Base-by-base conservation (phyloP, 495 filamentous ascomycete species). In the Rostrohypoxylon terebratum region DNA sequence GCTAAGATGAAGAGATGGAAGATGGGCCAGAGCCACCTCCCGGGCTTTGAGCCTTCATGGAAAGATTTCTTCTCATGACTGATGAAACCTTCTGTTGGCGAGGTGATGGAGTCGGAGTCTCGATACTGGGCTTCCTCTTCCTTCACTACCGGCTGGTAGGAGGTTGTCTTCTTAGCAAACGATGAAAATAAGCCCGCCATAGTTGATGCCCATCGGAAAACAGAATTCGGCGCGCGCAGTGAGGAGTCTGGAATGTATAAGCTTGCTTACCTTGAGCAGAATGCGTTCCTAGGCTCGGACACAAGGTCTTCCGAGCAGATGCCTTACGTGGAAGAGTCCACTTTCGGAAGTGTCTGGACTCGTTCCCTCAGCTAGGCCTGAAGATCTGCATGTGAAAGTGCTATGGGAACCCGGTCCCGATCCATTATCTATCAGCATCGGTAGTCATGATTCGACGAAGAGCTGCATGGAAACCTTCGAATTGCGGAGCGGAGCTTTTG, bases 71-170 rank as follows among this genome's bases (percentile, higher is more conserved):
- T 2, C 9, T 45, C 42, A 45, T 45, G 42, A 9, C 42, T 45
- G 16, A 45, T 20, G 42, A 45, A 45, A 20, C 42, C 42, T 45
- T 45, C 42, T 6, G 42, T 18, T 45, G 42, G 16, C 20, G 42
- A 45, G 20, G n/a, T 45, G 16, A 45, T 45, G 13, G 42, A 45
- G 42, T 45, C 42, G 8, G 42, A 18, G 16, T 45, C 42, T 4
- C 42, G 16, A 45, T 45, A 45, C 18, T 45, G 42, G 2, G 42
- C 4, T 16, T 45, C 42, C 42, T 45, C 42, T n/a, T 44, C 40
- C 14, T 45, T 45, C n/a, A 45, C 42, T 45, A 45, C 42, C 42
- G 42, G 42, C 4, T 45, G 42, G 42, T 45, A 45, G 42, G 42
- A 45, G 16, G 42, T 18, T 20, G 42, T 20, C 16, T 45, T 45